phyloP scores from a whole-genome alignment of 192 early-diverging fungal species.

The Coemansia sp. region DNA sequence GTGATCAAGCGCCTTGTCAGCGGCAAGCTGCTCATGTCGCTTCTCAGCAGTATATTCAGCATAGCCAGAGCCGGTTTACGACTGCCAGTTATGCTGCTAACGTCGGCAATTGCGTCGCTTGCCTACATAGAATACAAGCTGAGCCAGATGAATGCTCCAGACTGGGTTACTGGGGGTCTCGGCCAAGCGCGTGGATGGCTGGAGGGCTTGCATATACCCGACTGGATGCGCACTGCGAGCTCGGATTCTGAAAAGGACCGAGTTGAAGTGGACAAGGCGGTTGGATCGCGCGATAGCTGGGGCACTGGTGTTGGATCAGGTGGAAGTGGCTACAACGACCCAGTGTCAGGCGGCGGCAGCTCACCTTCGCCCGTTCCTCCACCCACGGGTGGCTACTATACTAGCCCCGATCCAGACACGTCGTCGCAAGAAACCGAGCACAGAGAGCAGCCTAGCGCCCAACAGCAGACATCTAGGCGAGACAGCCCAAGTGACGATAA shows the following conservation, averaged over 20 bases:
- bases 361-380: constrained; percentile 19
- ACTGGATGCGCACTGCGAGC: constrained; percentile 33
- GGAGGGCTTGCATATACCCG: constrained; percentile 33
- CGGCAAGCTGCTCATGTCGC: constrained; percentile 26
- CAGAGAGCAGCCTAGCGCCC: background rate
- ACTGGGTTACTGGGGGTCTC: constrained; percentile 46
- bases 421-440: constrained; percentile 10
- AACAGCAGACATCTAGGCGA: background rate
- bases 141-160: constrained; percentile 46
- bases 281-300: constrained; percentile 29
- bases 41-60: constrained; percentile 34
- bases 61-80: constrained; percentile 27
- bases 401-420: constrained; percentile 30
- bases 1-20: constrained; percentile 21
- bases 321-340: constrained; percentile 14
- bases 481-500: constrained; percentile 35
- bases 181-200: constrained; percentile 52
- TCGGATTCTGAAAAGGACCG: constrained; percentile 11
- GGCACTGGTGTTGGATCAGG: constrained; percentile 2
- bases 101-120: constrained; percentile 46
- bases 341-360: constrained; percentile 18
- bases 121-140: constrained; percentile 56
- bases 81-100: constrained; percentile 49
- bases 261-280: constrained; percentile 25
- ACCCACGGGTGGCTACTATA: constrained; percentile 53